Conservation (phyloP, 176 grass and related monocot genomes). For the Juncus effusus region DNA sequence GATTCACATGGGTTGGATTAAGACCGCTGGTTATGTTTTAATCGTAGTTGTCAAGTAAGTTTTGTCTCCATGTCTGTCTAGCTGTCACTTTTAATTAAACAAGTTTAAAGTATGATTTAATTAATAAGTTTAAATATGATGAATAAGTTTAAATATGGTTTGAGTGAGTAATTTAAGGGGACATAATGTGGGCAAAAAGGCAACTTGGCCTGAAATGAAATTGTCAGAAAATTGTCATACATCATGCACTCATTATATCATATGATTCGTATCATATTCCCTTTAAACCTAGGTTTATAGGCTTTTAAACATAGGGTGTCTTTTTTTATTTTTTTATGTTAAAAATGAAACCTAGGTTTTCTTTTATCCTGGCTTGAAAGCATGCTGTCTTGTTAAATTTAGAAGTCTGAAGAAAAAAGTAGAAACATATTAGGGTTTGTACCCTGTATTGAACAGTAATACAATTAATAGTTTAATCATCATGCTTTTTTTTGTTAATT, state of each 20-base stretch:
- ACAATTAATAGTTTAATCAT: too few species aligned
- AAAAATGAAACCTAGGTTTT: conserved; percentile 13
- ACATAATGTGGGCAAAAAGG: conserved; percentile 26
- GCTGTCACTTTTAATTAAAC: not conserved
- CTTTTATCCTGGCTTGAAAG: conserved; percentile 29
- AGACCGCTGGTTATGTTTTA: conserved; percentile 3
- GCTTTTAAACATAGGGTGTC: conserved; percentile 6
- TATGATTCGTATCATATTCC: conserved; percentile 7
- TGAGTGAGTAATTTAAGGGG: conserved; percentile 18
- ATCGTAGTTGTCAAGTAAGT: conserved; percentile 21
- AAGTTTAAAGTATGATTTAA: not conserved
- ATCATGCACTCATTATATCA: conserved; percentile 18
- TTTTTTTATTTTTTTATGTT: conserved; percentile 5
- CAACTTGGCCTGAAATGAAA: conserved; percentile 7
- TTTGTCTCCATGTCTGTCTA: conserved; percentile 8
- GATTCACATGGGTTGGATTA: not conserved
- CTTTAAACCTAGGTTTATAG: conserved; percentile 21
- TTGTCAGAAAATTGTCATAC: conserved; percentile 7
- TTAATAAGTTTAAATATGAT: not conserved
- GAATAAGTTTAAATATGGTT: conserved; percentile 1
- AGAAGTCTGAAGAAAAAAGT: conserved; percentile 11
- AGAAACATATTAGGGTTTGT: too few species aligned
- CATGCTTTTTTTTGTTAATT: too few species aligned
- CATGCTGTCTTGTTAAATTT: conserved; percentile 32
- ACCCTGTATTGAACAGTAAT: too few species aligned